A percentile compares a stretch with the other conserved stretches of the same genome.
phyloP scores from a whole-genome alignment of 2,329 filamentous ascomycete genomes.

The Curvularia sp. region DNA sequence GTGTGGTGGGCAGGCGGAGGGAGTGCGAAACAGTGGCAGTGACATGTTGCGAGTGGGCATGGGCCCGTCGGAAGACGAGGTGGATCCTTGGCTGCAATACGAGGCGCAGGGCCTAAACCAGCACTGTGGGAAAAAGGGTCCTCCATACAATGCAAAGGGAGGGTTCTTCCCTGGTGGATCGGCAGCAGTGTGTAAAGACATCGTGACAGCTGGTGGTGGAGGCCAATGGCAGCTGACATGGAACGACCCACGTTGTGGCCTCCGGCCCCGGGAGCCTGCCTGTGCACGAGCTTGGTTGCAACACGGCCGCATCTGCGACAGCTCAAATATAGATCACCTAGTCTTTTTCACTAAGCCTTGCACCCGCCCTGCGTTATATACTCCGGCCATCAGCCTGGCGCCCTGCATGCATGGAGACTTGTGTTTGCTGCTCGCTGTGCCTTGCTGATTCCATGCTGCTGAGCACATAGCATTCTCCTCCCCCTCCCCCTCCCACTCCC shows the following conservation, averaged over 20 bases:
- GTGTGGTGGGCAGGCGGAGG: not conserved
- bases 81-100: conserved; percentile 19
- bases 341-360: conserved; percentile 25
- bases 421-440: conserved; percentile 31
- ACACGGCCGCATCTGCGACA: conserved; percentile 37
- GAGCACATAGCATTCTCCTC: conserved; percentile 14
- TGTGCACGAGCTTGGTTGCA: conserved; percentile 30
- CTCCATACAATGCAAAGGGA: conserved; percentile 4
- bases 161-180: conserved; percentile 7
- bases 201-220: conserved; percentile 6
- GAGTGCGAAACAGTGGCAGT: conserved; percentile 8
- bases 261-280: conserved; percentile 17
- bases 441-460: conserved; percentile 23
- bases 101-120: conserved; percentile 26
- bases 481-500: conserved; percentile 8
- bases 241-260: conserved; percentile 29
- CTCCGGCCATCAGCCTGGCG: conserved; percentile 18
- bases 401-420: conserved; percentile 31
- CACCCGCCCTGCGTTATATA: conserved; percentile 17
- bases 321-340: conserved; percentile 38
- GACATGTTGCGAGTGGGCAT: conserved; percentile 18
- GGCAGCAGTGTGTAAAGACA: conserved; percentile 9
- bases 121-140: conserved; percentile 10
- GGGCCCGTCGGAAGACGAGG: conserved; percentile 13
- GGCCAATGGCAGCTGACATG: conserved; percentile 14